A percentile compares a stretch with the other conserved stretches of the same genome.
These are phyloP conservation scores for Heliamphora exappendiculata DNA, from an alignment of 148 eudicot species.

Conservation along the genomic window DNA sequence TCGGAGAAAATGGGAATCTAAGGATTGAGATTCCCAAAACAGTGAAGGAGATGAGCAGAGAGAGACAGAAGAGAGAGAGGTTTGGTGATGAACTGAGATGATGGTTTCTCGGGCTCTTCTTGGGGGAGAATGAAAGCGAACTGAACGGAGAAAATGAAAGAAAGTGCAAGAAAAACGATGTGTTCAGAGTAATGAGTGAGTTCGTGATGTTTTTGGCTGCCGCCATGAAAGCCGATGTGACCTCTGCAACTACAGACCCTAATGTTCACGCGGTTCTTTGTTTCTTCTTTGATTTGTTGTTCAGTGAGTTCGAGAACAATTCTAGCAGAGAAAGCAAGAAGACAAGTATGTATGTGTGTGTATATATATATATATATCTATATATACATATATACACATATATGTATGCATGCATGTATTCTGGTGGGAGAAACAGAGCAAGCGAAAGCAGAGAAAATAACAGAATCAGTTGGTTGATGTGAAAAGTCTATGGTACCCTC, in stretches of 20 bases:
- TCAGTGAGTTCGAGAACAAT: neutral
- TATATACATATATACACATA: too few species aligned
- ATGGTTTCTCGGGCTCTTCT: constrained; percentile 29
- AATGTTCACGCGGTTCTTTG: too few species aligned
- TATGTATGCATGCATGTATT: neutral
- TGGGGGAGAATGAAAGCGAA: constrained; percentile 33
- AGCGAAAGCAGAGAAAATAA: neutral
- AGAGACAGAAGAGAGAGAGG: constrained; percentile 32
- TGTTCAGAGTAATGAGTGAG: constrained; percentile 23
- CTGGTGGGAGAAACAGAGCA: neutral
- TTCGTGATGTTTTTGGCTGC: constrained; percentile 24
- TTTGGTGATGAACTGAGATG: constrained; percentile 7
- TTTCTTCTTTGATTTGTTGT: too few species aligned
- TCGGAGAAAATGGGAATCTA: constrained; percentile 21
- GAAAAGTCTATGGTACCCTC: constrained; percentile 9
- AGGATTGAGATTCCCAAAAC: constrained; percentile 24
- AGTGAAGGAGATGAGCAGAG: constrained; percentile 27
- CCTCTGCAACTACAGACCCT: too few species aligned
- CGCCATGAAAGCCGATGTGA: constrained; percentile 20
- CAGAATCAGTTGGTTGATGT: constrained; percentile 5
- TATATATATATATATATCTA: too few species aligned
- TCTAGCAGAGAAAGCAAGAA: neutral
- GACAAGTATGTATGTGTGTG: neutral
- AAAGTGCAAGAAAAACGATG: constrained; percentile 28
- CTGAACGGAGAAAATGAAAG: constrained; percentile 37